Base-by-base conservation (phyloP, 352 stramenopile species). In the Pythium sp. region DNA sequence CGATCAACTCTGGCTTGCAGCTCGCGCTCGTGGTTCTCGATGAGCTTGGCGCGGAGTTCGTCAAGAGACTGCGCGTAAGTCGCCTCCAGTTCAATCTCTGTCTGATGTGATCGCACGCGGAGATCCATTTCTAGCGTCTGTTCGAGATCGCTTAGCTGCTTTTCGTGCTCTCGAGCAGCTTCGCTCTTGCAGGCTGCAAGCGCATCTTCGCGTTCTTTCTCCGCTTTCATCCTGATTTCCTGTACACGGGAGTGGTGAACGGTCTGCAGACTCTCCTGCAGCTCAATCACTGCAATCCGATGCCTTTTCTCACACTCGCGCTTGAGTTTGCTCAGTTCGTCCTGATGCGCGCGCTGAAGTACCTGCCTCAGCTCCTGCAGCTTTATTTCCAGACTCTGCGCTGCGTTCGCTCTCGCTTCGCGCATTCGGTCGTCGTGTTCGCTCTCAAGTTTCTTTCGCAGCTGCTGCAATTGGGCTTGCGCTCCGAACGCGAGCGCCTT, bases 391-490 rank as follows among this genome's bases (percentile, higher is more conserved):
- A 88, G 66, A 2, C 58, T 63, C 1, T 74, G 51, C 2, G 69
- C 67, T 1, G 77, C 77, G 57, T 77, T 64, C 11, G 53, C 61
- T 57, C 71, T 74, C 18, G 71, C 74, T 3, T 82, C 71, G 0
- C 55, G 11, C 7, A 82, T 24, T 30, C 71, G 74, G 9, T 78
- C 70, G 14, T 88, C 79, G 8, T 88, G 72, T 12, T 80, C 64
- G 3, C 65, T 67, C 34, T 86, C 75, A 47, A 90, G 53, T 49
- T 73, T 60, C 26, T 75, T 78, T 7, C 76, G 75, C 14, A 91
- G 69, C 43, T 89, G 81, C 64, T 91, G 81, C 14, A 89, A 22
- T 26, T 91, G 83, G 3, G 81, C 80, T 64, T 91, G 83, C 3
- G 81, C 76, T 15, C 84, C 84, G 64, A 89, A 84, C 12, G 72